Base-by-base conservation (phyloP, 2,329 filamentous ascomycete species). In the Fusarium sp. region DNA sequence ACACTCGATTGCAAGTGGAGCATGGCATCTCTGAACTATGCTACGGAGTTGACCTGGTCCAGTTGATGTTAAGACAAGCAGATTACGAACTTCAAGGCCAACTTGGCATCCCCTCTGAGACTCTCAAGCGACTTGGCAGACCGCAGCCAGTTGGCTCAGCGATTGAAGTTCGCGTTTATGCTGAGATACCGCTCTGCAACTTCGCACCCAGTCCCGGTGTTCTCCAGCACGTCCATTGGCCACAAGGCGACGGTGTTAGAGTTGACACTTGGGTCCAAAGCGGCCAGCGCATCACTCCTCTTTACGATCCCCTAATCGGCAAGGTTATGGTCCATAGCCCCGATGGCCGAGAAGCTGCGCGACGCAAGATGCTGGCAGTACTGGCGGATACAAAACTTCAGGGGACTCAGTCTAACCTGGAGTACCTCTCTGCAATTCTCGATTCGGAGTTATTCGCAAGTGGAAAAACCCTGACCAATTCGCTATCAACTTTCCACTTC, bases 1-100 rank as follows among this genome's bases (percentile, higher is more conserved):
- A 88, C 84, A 72, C 92, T 0, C 85, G 92, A 14, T 80, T 95
- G 7, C 92, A 95, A 74, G 92, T 95, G 30, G 93, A 95, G 78
- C 93, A 95, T 72, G 92, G 92, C 0, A 91, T 94, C 13, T 94
- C 92, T 0, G 92, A 95, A 78, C 90, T 93, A 87, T 90, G 93
- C 20, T 93, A 91, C 16, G 90, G 89, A 1, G 87, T 93, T 58
- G 92, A 94, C 76, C 84, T 95, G 18, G 92, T 95, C 2, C 86
- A 90, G 22, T 60, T 83, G 30, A 84, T 84, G 83, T 71, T 83
- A 24, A 68, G 58, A 20, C 81, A 82, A 35, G 81, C 81, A 1
- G 78, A 81, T n/a, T 64, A 65, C 24, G 68, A 75, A 44, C 68
- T 64, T 13, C 68, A 57, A 15, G 68, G 65, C 1, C 53, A 63